A percentile compares a stretch with the other conserved stretches of the same genome.
Conservation (phyloP, 202 grass and related monocot species). For the Setaria viridis region DNA sequence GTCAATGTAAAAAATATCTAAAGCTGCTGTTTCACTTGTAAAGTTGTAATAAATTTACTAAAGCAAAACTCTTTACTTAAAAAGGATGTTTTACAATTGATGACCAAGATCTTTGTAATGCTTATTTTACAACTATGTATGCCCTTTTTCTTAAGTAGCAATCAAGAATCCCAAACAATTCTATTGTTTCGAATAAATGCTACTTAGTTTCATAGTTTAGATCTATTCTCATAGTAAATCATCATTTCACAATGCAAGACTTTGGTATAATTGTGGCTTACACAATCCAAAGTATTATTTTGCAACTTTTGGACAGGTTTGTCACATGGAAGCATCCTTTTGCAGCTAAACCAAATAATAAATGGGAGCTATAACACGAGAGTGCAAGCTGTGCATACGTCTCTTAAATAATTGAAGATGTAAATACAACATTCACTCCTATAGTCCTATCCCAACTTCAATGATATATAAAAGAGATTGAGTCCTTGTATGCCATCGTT, state of each 20-base stretch:
- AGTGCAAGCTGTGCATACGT: too few relatives aligned
- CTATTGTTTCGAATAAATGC: neutral
- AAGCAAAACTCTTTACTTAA: neutral
- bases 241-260: neutral
- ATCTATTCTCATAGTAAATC: neutral
- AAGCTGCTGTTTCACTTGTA: neutral
- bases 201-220: conserved; percentile 11
- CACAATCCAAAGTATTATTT: neutral
- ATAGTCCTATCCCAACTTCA: too few relatives aligned
- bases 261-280: neutral
- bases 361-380: too few relatives aligned
- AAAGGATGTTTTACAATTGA: neutral
- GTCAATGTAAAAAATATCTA: neutral
- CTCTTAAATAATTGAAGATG: neutral
- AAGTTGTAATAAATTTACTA: too few relatives aligned
- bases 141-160: too few relatives aligned
- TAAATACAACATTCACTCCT: too few relatives aligned
- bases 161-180: too few relatives aligned
- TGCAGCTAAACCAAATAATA: too few relatives aligned
- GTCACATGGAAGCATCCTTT: too few relatives aligned
- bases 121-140: neutral
- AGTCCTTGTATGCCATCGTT: too few relatives aligned
- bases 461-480: too few relatives aligned
- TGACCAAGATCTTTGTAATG: neutral
- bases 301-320: neutral